Evolutionary conservation across 441 rosid species (phyloP), one percentile per base, ranked within the genome.

Genomic region (Adansonia gregorii): DNA sequence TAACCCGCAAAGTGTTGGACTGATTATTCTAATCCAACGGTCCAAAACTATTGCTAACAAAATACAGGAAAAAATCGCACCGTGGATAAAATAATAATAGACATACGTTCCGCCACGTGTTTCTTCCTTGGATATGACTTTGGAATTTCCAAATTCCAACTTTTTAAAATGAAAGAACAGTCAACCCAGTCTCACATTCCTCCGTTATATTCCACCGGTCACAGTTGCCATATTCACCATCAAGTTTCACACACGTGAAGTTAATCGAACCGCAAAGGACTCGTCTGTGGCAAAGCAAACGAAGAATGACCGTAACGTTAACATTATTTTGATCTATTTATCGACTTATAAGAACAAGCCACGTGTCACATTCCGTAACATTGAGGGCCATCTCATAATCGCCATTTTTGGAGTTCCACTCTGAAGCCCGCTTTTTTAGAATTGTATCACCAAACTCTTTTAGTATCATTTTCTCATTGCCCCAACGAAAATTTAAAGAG

Each of bases 381-480:
- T 41, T 45, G n/a, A 31, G 27, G 46, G 22, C 89, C 86, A 86
- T 86, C 52, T 0, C 88, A 85, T 90, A 58, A 51, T 55, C 51
- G 6, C 77, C 64, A 71, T 4, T 35, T 56, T 71, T 73, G 73
- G 55, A 6, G 41, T 69, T 70, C 20, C 20, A 14, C 41, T 35
- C 39, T 45, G 56, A 69, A 41, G 69, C 86, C 89, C 83, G 74
- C 27, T 43, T 79, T 69, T 75, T 49, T 24, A 54, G 77, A 84
- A 71, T 73, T 83, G 80, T 39, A 80, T 87, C 83, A 69, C 67
- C 71, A 67, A 79, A 45, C 85, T 55, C 48, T 12, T 66, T 39
- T 17, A 55, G 20, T 17, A 35, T 35, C 41, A 35, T 35, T 58
- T 74, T 74, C 69, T 74, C 72, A 67, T 41, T 41, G 80, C 73